Conservation (phyloP, 2,329 filamentous ascomycete species). For the Cercospora zeina region DNA sequence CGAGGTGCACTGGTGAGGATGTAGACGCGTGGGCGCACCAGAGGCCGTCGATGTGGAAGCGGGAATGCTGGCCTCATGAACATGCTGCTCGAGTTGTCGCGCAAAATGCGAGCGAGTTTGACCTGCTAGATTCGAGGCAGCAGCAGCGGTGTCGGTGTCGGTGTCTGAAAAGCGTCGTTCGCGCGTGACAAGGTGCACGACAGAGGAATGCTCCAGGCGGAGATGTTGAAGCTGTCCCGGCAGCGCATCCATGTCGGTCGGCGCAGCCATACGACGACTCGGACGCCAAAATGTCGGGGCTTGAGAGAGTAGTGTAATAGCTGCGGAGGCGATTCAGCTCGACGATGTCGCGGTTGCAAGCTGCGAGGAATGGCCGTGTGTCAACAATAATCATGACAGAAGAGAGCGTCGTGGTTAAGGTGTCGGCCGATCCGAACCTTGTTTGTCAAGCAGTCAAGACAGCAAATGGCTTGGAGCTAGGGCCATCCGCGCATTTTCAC, state of each 20-base stretch:
- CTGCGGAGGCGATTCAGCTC: background rate
- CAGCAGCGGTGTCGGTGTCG: conserved; percentile 6
- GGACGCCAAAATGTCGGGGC: background rate
- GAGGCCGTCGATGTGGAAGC: background rate
- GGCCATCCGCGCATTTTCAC: background rate
- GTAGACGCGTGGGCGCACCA: background rate
- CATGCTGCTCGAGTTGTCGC: background rate
- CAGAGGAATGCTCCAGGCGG: background rate
- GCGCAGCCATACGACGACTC: background rate
- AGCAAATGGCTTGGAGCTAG: conserved; percentile 2
- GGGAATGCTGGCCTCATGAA: background rate
- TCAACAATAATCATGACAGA: background rate
- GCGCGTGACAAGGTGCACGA: conserved; percentile 14
- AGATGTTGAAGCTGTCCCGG: conserved; percentile 2
- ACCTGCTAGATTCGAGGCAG: background rate
- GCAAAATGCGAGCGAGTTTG: background rate
- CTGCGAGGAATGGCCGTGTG: background rate
- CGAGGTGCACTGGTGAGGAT: conserved; percentile 11
- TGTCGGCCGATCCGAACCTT: conserved; percentile 4
- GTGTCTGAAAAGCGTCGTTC: conserved; percentile 23
- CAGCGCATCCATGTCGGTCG: conserved; percentile 6
- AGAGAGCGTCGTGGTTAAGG: background rate
- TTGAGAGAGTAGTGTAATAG: background rate
- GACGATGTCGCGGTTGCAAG: background rate
- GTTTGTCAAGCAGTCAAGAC: background rate